Percentiles rank a stretch among this genome's conserved stretches.
phyloP scores from a whole-genome alignment of 306 rosid genomes.

The Bauhinia variegata region DNA sequence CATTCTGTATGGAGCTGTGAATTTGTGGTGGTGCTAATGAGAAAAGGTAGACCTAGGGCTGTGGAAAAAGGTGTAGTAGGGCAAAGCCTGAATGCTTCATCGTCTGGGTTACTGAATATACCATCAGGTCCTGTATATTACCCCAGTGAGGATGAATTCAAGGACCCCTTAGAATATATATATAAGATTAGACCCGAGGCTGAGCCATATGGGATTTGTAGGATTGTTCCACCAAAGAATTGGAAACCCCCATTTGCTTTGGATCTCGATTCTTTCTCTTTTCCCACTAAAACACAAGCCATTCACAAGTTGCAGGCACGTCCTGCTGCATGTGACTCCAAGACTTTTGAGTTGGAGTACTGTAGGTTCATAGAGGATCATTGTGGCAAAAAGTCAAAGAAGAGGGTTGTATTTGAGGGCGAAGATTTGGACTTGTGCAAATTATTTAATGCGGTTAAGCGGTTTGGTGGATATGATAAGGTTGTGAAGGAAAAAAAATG shows the following conservation, averaged over 20 bases:
- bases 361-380: slow-evolving; percentile 76
- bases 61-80: slow-evolving; percentile 84
- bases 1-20: slow-evolving; percentile 33
- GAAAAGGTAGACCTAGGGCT: slow-evolving; percentile 92
- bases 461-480: slow-evolving; percentile 85
- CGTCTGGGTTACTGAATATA: slow-evolving; percentile 52
- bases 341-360: slow-evolving; percentile 88
- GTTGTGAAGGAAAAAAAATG: slow-evolving; percentile 81
- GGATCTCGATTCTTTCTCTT: slow-evolving; percentile 64
- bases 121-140: slow-evolving; percentile 83
- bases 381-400: slow-evolving; percentile 62
- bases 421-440: slow-evolving; percentile 87
- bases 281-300: slow-evolving; percentile 87
- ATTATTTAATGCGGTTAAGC: slow-evolving; percentile 78
- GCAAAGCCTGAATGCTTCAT: slow-evolving; percentile 55
- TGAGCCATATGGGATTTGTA: slow-evolving; percentile 90
- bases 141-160: slow-evolving; percentile 87
- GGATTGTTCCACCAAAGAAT: slow-evolving; percentile 76
- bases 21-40: slow-evolving; percentile 52
- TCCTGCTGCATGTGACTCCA: slow-evolving; percentile 72
- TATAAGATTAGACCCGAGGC: slow-evolving; percentile 85
- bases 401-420: slow-evolving; percentile 81
- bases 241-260: slow-evolving; percentile 98
- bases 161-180: slow-evolving; percentile 84
- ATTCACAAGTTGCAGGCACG: slow-evolving; percentile 91